phyloP scores from a whole-genome alignment of 2,329 filamentous ascomycete genomes.

The Sordariomycetes sp. region DNA sequence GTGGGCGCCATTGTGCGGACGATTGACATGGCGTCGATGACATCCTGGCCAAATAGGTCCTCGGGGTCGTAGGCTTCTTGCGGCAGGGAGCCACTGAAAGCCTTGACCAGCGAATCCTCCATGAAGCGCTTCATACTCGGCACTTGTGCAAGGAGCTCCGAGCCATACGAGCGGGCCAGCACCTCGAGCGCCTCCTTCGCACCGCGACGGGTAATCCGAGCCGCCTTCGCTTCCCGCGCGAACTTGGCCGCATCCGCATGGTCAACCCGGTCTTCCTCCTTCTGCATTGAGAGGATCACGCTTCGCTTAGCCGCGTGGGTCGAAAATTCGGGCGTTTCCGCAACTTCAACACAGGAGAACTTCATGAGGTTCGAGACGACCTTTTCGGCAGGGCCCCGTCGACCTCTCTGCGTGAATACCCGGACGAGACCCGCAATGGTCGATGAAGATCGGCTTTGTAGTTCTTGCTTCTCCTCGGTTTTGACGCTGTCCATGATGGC shows the following conservation, averaged over 20 bases:
- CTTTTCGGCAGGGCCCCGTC: slow-evolving; percentile 83
- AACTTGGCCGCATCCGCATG: slow-evolving; percentile 86
- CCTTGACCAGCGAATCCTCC: slow-evolving; percentile 65
- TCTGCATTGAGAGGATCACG: slow-evolving; percentile 84
- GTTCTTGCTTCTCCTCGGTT: slow-evolving; percentile 78
- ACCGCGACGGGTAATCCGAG: slow-evolving; percentile 80
- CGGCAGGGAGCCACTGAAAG: slow-evolving; percentile 60
- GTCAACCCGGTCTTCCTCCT: slow-evolving; percentile 92
- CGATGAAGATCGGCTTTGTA: slow-evolving; percentile 77
- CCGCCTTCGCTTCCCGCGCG: slow-evolving; percentile 78
- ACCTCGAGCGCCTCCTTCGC: slow-evolving; percentile 92
- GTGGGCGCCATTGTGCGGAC: slow-evolving; percentile 91
- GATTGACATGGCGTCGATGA: slow-evolving; percentile 88
- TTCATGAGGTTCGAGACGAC: slow-evolving; percentile 93
- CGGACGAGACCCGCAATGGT: slow-evolving; percentile 81
- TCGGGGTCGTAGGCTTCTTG: slow-evolving; percentile 63
- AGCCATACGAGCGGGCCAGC: slow-evolving; percentile 68
- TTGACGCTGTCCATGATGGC: slow-evolving; percentile 98
- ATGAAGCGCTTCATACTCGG: slow-evolving; percentile 75
- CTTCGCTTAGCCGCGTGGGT: slow-evolving; percentile 69
- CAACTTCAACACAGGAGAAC: slow-evolving; percentile 95
- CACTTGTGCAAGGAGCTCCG: slow-evolving; percentile 67
- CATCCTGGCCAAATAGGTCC: slow-evolving; percentile 73
- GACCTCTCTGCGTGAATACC: slow-evolving; percentile 69
- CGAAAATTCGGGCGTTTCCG: slow-evolving; percentile 91